A percentile compares a stretch with the other conserved stretches of the same genome.
Conservation (phyloP, 179 eudicot species). For the Silene noctiflora region DNA sequence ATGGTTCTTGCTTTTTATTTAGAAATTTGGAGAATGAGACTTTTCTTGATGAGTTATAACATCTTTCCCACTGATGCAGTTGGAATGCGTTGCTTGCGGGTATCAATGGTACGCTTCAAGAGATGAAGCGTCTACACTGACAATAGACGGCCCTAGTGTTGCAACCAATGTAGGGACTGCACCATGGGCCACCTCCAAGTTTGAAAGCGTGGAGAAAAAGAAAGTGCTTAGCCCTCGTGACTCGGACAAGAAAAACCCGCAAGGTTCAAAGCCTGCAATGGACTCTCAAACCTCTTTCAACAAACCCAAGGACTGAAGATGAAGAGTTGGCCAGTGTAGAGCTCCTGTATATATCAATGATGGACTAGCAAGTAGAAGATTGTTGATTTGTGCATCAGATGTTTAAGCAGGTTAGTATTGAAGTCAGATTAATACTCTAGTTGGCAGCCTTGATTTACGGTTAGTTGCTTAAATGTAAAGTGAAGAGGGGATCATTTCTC, state of each 20-base stretch:
- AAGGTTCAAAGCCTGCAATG: constrained; percentile 45
- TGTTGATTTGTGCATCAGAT: constrained; percentile 13
- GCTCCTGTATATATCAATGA: constrained; percentile 18
- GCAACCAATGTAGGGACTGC: constrained; percentile 61
- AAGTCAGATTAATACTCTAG: too few relatives aligned
- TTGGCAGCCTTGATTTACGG: too few relatives aligned
- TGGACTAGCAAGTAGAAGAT: constrained; percentile 1
- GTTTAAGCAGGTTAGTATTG: not conserved
- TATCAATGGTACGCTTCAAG: constrained; percentile 79
- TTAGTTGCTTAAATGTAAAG: too few relatives aligned
- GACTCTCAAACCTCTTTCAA: constrained; percentile 64
- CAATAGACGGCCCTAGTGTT: constrained; percentile 66
- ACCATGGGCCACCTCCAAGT: constrained; percentile 87
- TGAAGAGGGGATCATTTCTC: too few relatives aligned
- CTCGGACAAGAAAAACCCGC: constrained; percentile 39
- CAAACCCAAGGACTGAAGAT: constrained; percentile 41
- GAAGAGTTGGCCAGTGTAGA: not conserved
- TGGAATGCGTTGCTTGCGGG: constrained; percentile 82
- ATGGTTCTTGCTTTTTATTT: too few relatives aligned
- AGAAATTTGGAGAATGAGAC: not conserved
- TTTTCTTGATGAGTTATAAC: not conserved
- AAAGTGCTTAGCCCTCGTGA: constrained; percentile 66
- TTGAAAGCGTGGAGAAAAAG: constrained; percentile 79
- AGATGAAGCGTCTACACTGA: constrained; percentile 69
- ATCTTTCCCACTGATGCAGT: constrained; percentile 36